Evolutionary conservation across 1,284 basidiomycete species (phyloP), one percentile per base, ranked within the genome.

Genomic region (Kalmanozyma brasiliensis): DNA sequence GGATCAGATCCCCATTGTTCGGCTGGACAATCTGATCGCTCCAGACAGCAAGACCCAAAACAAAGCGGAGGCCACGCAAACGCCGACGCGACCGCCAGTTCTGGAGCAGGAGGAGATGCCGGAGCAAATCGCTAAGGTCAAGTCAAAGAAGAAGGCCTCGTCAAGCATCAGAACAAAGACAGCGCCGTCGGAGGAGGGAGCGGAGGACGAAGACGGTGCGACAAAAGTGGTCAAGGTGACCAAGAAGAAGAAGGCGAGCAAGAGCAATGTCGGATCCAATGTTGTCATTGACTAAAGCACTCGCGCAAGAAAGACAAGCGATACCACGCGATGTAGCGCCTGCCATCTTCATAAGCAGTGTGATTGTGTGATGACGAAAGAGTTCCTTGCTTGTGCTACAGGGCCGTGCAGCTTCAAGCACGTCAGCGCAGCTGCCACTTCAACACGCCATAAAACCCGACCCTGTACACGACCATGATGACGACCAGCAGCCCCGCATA

Each of bases 361-460:
- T n/a, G n/a, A n/a, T n/a, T n/a, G n/a, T n/a, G n/a, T n/a, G n/a
- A n/a, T n/a, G n/a, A n/a, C n/a, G n/a, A n/a, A n/a, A n/a, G n/a
- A n/a, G n/a, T n/a, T n/a, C n/a, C n/a, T n/a, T n/a, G n/a, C n/a
- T n/a, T n/a, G n/a, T n/a, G n/a, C n/a, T n/a, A n/a, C n/a, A n/a
- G n/a, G n/a, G n/a, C n/a, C n/a, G n/a, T n/a, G n/a, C n/a, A n/a
- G n/a, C n/a, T n/a, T n/a, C n/a, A n/a, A n/a, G n/a, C n/a, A n/a
- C n/a, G n/a, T n/a, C n/a, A n/a, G n/a, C n/a, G 26, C 26, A 47
- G 24, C 46, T 71, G 67, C 17, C 55, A 40, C 1, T 45, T 44
- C 4, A 82, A 46, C 1, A 69, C 75, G 10, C 29, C 46, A 49
- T 68, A 83, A 41, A 83, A 76, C 20, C 77, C 23, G 9, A 84